phyloP scores from a whole-genome alignment of 805 yeast species.

The Starmerella sp. region DNA sequence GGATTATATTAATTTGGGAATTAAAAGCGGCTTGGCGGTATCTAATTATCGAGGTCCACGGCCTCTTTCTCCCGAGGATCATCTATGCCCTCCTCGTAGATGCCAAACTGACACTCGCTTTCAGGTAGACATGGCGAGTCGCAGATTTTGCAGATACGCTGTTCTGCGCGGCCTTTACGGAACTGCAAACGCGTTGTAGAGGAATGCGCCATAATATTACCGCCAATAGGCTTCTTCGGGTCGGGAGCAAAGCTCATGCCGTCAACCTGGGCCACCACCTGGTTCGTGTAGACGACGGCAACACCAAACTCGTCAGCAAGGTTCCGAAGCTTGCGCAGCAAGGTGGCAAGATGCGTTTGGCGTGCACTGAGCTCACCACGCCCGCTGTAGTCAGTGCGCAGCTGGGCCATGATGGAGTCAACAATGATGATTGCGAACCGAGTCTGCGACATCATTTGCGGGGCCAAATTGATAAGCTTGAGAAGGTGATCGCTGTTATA shows the following conservation, averaged over 20 bases:
- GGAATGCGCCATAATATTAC: slow-evolving; percentile 93
- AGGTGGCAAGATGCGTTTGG: slow-evolving; percentile 87
- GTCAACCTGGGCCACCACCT: slow-evolving; percentile 96
- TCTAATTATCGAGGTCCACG: slow-evolving; percentile 4
- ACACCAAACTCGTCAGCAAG: slow-evolving; percentile 96
- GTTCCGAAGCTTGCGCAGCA: slow-evolving; percentile 81
- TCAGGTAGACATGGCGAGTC: slow-evolving; percentile 97
- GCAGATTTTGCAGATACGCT: slow-evolving; percentile 85
- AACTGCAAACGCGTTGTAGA: slow-evolving; percentile 87
- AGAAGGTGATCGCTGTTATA: slow-evolving; percentile 94
- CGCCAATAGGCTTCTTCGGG: slow-evolving; percentile 97
- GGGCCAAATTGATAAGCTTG: slow-evolving; percentile 76
- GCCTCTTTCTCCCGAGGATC: slow-evolving; percentile 80
- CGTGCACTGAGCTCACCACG: slow-evolving; percentile 93
- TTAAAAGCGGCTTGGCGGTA: neutral
- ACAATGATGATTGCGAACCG: slow-evolving; percentile 82
- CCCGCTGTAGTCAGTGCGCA: slow-evolving; percentile 89
- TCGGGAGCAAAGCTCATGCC: slow-evolving; percentile 84
- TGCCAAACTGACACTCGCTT: slow-evolving; percentile 87
- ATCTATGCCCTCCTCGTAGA: slow-evolving; percentile 92
- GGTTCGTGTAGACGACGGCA: slow-evolving; percentile 91
- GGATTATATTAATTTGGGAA: neutral
- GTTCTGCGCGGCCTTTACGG: slow-evolving; percentile 83
- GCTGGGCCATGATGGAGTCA: slow-evolving; percentile 95
- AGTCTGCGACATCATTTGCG: slow-evolving; percentile 91